A percentile compares a stretch with the other conserved stretches of the same genome.
Evolutionary conservation across 139 green algal species (phyloP).

Genomic region (Haematococcus lacustris): DNA sequence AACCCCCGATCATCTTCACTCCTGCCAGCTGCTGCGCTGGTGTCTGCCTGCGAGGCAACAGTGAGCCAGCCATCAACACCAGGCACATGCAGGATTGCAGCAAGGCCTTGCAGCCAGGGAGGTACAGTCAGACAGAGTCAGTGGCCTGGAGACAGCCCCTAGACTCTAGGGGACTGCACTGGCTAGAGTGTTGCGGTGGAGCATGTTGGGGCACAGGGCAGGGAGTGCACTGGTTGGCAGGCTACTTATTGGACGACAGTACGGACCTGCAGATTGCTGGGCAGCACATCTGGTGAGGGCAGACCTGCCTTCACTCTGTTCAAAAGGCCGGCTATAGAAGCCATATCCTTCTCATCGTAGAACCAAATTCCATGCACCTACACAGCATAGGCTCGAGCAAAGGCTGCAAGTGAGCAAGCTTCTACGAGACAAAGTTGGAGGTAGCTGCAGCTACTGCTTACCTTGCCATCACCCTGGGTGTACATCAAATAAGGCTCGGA

Average conservation of each 20-base stretch:
- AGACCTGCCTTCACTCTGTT: slow-evolving; percentile 37
- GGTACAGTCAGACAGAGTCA: not conserved
- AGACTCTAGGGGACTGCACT: not conserved
- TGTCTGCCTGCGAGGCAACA: not conserved
- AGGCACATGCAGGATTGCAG: not conserved
- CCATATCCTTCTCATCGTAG: slow-evolving; percentile 71
- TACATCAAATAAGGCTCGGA: slow-evolving; percentile 81
- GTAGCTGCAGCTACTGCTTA: not conserved
- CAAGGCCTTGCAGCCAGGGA: not conserved
- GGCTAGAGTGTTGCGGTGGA: no score
- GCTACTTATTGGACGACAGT: not conserved
- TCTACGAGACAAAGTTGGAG: not conserved
- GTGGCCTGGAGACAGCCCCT: not conserved
- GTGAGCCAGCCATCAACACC: not conserved
- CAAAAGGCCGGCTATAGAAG: slow-evolving; percentile 55
- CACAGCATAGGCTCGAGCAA: not conserved
- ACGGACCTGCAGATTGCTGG: not conserved
- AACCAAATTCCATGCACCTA: slow-evolving; percentile 90
- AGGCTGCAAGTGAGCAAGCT: not conserved
- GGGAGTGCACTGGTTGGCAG: not conserved
- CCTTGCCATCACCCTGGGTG: slow-evolving; percentile 44
- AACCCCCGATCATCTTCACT: slow-evolving; percentile 2
- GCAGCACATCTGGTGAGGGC: slow-evolving; percentile 11
- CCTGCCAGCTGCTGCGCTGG: not conserved
- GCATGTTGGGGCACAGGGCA: no score